Evolutionary conservation across 2,329 filamentous ascomycete species (phyloP).

Genomic region (Grosmannia serpens): DNA sequence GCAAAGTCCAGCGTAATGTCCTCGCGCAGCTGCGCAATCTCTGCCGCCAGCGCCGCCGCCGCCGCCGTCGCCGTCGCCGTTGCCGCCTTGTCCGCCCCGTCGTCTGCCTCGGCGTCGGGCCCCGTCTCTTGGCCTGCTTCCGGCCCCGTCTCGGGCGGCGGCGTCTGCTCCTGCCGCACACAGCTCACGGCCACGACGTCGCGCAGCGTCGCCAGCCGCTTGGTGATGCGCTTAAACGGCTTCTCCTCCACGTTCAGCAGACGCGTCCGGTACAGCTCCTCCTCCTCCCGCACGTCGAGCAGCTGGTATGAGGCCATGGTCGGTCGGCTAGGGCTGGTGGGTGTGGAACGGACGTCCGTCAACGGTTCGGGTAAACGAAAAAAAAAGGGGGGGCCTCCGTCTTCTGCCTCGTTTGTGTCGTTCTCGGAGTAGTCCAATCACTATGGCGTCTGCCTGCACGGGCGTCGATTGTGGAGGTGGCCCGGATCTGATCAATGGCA

Average conservation of each 20-base stretch:
- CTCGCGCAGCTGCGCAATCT: slow-evolving; percentile 61
- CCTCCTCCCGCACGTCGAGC: slow-evolving; percentile 64
- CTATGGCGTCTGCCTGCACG: no score
- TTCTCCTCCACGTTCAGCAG: slow-evolving; percentile 86
- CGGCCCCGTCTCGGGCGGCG: slow-evolving; percentile 44
- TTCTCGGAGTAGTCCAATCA: no score
- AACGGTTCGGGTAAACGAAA: no score
- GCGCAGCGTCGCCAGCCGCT: slow-evolving; percentile 60
- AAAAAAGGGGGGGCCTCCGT: no score
- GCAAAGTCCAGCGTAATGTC: slow-evolving; percentile 83
- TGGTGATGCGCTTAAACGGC: slow-evolving; percentile 79
- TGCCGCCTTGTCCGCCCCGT: slow-evolving; percentile 11
- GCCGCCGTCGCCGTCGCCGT: slow-evolving; percentile 27
- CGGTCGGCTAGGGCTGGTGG: not conserved
- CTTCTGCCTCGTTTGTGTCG: no score
- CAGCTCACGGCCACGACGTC: slow-evolving; percentile 43
- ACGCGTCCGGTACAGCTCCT: slow-evolving; percentile 76
- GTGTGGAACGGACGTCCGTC: no score
- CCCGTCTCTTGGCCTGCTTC: slow-evolving; percentile 31
- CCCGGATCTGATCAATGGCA: no score
- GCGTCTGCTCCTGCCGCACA: slow-evolving; percentile 48
- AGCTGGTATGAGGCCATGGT: slow-evolving; percentile 40
- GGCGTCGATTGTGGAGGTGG: no score
- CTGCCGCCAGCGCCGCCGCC: slow-evolving; percentile 18
- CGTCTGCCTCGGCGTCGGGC: slow-evolving; percentile 6